Evolutionary conservation across 371 early-diverging fungal genomes (phyloP), one percentile per base, ranked within the genome.

Genomic region (Nematocida major): DNA sequence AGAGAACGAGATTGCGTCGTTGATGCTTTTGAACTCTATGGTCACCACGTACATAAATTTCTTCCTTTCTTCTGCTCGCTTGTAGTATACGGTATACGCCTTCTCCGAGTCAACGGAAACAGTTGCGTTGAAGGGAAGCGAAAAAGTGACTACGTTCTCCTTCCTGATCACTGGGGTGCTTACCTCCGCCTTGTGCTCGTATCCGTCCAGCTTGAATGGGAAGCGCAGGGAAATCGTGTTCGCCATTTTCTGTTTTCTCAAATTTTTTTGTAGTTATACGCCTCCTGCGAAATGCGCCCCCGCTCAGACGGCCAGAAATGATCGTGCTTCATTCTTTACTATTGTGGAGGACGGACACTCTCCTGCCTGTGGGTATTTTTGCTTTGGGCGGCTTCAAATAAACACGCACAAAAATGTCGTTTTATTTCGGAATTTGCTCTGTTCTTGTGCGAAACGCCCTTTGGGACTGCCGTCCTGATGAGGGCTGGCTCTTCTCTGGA

Each of bases 21-120:
- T 69, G 20, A 69, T 69, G 34, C 70, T 69, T 36, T 62, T 38
- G 39, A 69, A 69, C 28, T 62, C 62, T 11, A 69, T 42, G 15
- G 42, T 24, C 22, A 69, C 43, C 20, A 11, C 13, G n/a, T 26
- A 51, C 28, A 51, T 9, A 51, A 51, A 15, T 26, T 20, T 28
- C 9, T 34, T 43, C 3, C 26, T 47, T 22, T 69, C 32, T 24
- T 34, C 42, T 9, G 20, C 15, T 43, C 4, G 13, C 9, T 13
- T 59, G 43, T 69, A 69, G 20, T 43, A 24, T 3, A 69, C 70
- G 5, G 59, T 62, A 61, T 69, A 69, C 24, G 32, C n/a, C 24
- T 69, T 59, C 36, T 30, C 45, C 7, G 70, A 32, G 5, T 34
- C 36, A 13, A 69, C 59, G 18, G 22, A 7, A 7, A 69, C 59